Evolutionary conservation across 208 protist species (phyloP), one percentile per base, ranked within the genome.

Genomic region (Leishmania mexicana): DNA sequence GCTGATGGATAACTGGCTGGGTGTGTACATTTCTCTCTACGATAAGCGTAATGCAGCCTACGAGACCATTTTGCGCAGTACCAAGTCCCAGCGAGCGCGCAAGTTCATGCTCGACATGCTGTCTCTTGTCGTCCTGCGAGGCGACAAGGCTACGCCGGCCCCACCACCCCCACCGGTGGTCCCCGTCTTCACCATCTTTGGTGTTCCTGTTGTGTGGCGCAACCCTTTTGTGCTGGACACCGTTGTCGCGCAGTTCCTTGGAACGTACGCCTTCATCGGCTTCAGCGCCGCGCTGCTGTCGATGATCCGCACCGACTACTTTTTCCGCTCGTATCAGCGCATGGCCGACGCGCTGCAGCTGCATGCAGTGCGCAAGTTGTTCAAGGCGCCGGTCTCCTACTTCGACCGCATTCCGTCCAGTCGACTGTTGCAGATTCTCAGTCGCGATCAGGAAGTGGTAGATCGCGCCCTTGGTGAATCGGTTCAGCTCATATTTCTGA

Each of bases 1-100:
- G 53, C 77, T 93, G 70, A 87, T 89, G 81, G 93, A 96, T 84
- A 92, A 94, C 78, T 96, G 93, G 91, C 83, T 96, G 6, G 89
- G 91, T 70, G 81, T 96, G 28, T 96, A 91, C 89, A 87, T 96
- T 57, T 88, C 90, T 31, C 79, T 93, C 70, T 84, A 88, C 58
- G 81, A 82, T 75, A 85, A 88, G 84, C 77, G 82, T 35, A 82
- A 87, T 68, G 85, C 84, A 73, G 84, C 85, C 58, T 81, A 83
- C 78, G 82, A 84, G 62, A 88, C 81, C 31, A 86, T 87, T 35
- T 58, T 86, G n/a, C 78, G 79, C 84, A 86, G 64, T 81, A 84
- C 87, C 53, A 88, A 84, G 81, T 84, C 80, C 19, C 85, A 85
- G 82, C 82, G 82, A 24, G 82, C 82, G 49, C 82, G 82, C 64